phyloP scores from a whole-genome alignment of 1,284 basidiomycete species.

The Ceratobasidium sp. region DNA sequence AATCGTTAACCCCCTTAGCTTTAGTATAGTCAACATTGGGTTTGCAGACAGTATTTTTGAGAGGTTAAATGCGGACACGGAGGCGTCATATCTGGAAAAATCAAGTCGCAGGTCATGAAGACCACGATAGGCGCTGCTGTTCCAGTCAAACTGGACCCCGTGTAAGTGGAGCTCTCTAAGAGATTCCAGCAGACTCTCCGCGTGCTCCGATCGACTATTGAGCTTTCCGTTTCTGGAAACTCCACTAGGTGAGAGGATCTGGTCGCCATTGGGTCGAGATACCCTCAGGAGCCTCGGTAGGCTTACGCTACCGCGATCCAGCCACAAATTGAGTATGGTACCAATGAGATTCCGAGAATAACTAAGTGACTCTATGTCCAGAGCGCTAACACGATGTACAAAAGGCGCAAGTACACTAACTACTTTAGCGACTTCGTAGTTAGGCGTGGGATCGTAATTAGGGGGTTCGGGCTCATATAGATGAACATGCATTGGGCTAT shows the following conservation, averaged over 20 bases:
- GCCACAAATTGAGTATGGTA: background rate
- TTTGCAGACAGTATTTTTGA: background rate
- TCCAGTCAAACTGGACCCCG: background rate
- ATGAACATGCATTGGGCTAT: background rate
- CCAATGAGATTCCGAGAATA: slow-evolving; percentile 2
- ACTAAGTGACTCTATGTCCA: background rate
- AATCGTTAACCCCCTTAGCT: background rate
- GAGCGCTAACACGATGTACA: background rate
- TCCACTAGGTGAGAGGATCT: background rate
- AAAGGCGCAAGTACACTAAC: background rate
- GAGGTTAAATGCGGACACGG: background rate
- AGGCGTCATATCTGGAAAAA: background rate
- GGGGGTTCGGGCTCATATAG: background rate
- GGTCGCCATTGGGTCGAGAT: background rate
- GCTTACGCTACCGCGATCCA: background rate
- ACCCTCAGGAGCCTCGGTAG: background rate
- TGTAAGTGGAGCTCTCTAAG: background rate
- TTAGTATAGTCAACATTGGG: background rate
- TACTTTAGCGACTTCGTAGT: background rate
- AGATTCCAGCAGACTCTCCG: background rate
- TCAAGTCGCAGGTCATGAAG: background rate
- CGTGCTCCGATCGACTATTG: background rate
- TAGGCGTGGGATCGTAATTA: background rate
- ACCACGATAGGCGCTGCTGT: background rate
- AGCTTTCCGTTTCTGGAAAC: background rate